Conservation (phyloP, 169 alveolate genomes). For the Cryptosporidium parvum region DNA sequence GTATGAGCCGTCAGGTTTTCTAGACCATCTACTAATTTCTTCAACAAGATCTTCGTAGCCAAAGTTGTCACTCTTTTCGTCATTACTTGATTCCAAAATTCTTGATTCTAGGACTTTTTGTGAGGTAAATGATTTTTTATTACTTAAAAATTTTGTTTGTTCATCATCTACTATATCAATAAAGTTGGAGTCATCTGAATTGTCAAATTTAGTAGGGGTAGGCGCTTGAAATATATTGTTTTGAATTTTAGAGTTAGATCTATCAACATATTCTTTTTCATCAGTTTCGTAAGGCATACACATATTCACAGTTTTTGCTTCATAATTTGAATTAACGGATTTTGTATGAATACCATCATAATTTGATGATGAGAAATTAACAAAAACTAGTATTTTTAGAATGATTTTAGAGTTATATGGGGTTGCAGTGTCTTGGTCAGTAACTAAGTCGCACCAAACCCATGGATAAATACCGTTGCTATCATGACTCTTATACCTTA, state of each 20-base stretch:
- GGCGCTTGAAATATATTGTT: neutral
- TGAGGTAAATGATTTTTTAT: neutral
- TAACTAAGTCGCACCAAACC: slow-evolving; percentile 61
- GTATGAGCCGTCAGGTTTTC: slow-evolving; percentile 80
- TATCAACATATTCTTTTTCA: neutral
- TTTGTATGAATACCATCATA: neutral
- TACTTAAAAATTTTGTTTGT: neutral
- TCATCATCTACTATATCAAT: neutral
- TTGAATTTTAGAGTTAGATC: neutral
- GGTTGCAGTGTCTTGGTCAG: slow-evolving; percentile 10
- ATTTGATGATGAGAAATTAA: neutral
- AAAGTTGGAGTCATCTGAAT: neutral
- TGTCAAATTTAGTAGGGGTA: neutral
- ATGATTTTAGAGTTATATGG: slow-evolving; percentile 29
- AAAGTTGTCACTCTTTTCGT: neutral
- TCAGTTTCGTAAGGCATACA: neutral
- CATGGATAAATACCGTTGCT: slow-evolving; percentile 41
- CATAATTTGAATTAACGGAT: neutral
- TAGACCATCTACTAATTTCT: slow-evolving; percentile 82
- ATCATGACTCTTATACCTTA: slow-evolving; percentile 67
- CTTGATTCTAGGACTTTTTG: neutral
- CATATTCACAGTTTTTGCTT: neutral
- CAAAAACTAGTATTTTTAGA: slow-evolving; percentile 48
- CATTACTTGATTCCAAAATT: neutral
- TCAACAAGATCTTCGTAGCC: slow-evolving; percentile 73